Conservation (phyloP, 208 protist species). For the Crithidia bombi region DNA sequence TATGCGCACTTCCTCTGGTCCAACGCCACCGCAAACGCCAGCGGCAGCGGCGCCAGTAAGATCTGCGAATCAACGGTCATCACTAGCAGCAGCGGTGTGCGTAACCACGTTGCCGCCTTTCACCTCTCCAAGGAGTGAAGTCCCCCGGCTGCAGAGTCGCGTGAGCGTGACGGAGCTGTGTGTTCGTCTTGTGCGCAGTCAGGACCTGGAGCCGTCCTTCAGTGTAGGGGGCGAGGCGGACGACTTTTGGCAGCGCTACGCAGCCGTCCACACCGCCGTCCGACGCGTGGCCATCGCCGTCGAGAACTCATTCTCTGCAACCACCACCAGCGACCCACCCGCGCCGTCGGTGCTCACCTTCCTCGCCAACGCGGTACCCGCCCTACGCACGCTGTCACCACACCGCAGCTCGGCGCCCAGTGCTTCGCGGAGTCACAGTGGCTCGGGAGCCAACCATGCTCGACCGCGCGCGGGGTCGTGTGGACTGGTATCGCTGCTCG, state of each 20-base stretch:
- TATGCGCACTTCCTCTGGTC: neutral
- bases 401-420: neutral
- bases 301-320: neutral
- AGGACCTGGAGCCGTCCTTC: slow-evolving; percentile 6
- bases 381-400: slow-evolving; percentile 14
- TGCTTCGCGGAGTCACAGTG: slow-evolving; percentile 1
- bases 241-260: slow-evolving; percentile 34
- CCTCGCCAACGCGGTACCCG: slow-evolving; percentile 11
- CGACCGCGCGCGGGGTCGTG: neutral
- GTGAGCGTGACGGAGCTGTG: slow-evolving; percentile 31
- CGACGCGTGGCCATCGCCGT: slow-evolving; percentile 3
- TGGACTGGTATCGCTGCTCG: slow-evolving; percentile 19
- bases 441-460: neutral
- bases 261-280: slow-evolving; percentile 18
- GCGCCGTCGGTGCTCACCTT: slow-evolving; percentile 18
- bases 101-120: neutral
- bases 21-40: neutral
- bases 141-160: slow-evolving; percentile 21
- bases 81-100: neutral
- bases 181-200: slow-evolving; percentile 23
- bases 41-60: neutral
- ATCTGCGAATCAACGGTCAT: neutral
- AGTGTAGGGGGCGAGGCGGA: slow-evolving; percentile 7
- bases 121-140: neutral
- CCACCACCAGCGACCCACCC: neutral